Conservation (phyloP, 306 rosid genomes). For the Neltuma alba region DNA sequence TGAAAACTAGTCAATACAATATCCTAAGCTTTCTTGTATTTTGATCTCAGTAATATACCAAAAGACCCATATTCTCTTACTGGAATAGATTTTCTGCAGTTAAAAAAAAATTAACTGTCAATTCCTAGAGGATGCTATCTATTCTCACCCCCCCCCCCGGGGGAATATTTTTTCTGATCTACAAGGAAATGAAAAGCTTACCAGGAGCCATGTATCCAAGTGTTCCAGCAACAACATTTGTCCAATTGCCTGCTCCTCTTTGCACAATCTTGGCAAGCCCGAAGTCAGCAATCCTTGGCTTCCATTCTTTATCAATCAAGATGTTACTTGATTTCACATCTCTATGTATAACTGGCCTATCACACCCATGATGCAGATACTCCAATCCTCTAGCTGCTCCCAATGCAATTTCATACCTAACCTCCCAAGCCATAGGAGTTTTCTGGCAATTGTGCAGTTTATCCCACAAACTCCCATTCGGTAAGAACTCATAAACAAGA, state of each 20-base stretch:
- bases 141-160: too few species aligned
- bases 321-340: too few species aligned
- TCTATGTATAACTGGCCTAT: too few species aligned
- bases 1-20: background rate
- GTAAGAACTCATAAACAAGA: conserved; percentile 69
- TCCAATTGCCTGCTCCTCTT: conserved; percentile 48
- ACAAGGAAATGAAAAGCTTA: conserved; percentile 22
- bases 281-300: conserved; percentile 71
- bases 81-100: background rate
- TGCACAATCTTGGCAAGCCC: conserved; percentile 68
- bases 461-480: conserved; percentile 72
- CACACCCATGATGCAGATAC: too few species aligned
- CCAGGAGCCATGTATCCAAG: conserved; percentile 75
- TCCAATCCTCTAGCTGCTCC: too few species aligned
- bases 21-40: background rate
- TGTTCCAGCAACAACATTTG: conserved; percentile 61
- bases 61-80: background rate
- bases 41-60: background rate
- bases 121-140: background rate
- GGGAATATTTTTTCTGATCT: background rate
- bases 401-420: too few species aligned
- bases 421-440: conserved; percentile 59
- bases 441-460: conserved; percentile 51
- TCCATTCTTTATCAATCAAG: conserved; percentile 60
- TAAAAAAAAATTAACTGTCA: background rate